Conservation (phyloP, 768 basidiomycete genomes). For the Suillus tomentosus region DNA sequence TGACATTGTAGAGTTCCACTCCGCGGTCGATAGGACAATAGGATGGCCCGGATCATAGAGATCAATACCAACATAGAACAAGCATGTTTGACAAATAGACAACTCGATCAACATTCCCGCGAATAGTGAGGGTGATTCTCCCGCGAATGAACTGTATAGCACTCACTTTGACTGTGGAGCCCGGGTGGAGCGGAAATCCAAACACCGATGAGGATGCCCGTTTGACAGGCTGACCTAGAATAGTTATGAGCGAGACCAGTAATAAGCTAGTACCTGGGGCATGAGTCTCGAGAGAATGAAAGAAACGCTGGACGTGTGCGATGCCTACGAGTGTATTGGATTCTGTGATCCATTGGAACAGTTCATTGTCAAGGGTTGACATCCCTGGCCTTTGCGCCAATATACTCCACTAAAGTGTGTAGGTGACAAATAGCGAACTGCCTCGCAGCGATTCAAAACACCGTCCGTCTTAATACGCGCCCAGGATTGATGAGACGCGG, state of each 20-base stretch:
- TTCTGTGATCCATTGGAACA: not conserved
- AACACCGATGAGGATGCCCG: not conserved
- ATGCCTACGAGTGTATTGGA: not conserved
- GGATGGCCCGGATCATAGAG: slow-evolving; percentile 1
- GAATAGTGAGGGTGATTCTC: slow-evolving; percentile 1
- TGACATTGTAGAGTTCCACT: not conserved
- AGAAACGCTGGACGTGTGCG: not conserved
- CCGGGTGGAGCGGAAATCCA: not conserved
- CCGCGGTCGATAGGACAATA: slow-evolving; percentile 3
- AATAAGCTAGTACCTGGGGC: not conserved
- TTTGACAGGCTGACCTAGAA: not conserved
- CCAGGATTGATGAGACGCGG: not conserved
- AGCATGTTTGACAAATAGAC: no score
- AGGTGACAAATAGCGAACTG: not conserved
- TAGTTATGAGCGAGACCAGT: not conserved
- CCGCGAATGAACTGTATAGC: not conserved
- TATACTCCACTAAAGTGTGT: not conserved
- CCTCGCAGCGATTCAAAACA: not conserved
- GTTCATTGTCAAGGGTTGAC: not conserved
- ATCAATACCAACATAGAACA: slow-evolving; percentile 1
- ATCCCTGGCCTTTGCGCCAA: not conserved
- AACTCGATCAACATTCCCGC: not conserved
- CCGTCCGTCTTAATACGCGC: not conserved
- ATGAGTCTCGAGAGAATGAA: not conserved
- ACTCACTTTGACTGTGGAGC: not conserved